phyloP scores from a whole-genome alignment of 495 filamentous ascomycete genomes.

The Tricharina praecox region DNA sequence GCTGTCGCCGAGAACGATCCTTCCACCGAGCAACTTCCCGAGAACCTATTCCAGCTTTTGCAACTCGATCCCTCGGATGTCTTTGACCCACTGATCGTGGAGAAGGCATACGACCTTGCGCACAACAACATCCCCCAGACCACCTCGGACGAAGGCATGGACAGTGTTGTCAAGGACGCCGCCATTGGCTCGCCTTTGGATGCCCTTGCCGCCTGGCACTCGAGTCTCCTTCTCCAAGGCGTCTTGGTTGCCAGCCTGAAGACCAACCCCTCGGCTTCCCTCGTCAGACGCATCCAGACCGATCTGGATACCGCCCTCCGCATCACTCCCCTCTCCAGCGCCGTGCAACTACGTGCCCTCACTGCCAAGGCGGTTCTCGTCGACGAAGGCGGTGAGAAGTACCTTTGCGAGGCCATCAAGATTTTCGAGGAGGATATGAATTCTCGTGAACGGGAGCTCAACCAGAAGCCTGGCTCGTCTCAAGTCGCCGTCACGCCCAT shows the following conservation, averaged over 20 bases:
- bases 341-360: slow-evolving; percentile 58
- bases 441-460: slow-evolving; percentile 10
- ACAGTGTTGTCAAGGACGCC: slow-evolving; percentile 69
- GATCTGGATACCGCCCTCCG: slow-evolving; percentile 51
- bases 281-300: slow-evolving; percentile 31
- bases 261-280: slow-evolving; percentile 24
- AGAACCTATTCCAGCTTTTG: slow-evolving; percentile 55
- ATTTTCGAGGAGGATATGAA: slow-evolving; percentile 31
- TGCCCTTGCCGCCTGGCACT: slow-evolving; percentile 81
- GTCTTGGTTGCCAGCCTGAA: slow-evolving; percentile 48
- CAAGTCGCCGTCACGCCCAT: slow-evolving; percentile 30
- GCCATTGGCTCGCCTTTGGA: slow-evolving; percentile 79
- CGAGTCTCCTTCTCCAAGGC: slow-evolving; percentile 54
- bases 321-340: slow-evolving; percentile 64
- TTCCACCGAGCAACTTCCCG: slow-evolving; percentile 52
- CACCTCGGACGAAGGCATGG: slow-evolving; percentile 51
- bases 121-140: slow-evolving; percentile 63
- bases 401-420: slow-evolving; percentile 39
- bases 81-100: slow-evolving; percentile 55
- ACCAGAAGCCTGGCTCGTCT: slow-evolving; percentile 13
- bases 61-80: slow-evolving; percentile 65
- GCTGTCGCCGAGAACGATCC: slow-evolving; percentile 28
- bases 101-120: slow-evolving; percentile 77
- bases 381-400: slow-evolving; percentile 35
- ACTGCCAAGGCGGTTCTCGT: slow-evolving; percentile 49